A percentile compares a stretch with the other conserved stretches of the same genome.
Conservation (phyloP, 768 basidiomycete species). For the Mycena galopus region DNA sequence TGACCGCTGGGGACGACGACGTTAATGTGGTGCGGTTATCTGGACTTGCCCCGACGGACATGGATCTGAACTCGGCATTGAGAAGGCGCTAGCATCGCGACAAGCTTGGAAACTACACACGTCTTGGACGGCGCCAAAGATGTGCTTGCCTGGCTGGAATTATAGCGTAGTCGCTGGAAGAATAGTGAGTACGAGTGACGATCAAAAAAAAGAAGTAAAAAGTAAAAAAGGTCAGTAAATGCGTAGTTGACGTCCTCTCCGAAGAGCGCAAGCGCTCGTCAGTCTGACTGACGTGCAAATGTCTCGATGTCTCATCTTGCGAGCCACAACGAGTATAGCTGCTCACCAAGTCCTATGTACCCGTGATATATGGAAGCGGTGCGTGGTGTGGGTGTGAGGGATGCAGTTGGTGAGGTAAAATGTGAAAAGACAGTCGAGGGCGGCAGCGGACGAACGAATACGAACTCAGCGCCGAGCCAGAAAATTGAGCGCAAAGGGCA, state of each 20-base stretch:
- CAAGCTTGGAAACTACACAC: slow-evolving; percentile 11
- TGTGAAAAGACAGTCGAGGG: slow-evolving; percentile 30
- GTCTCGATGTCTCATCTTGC: slow-evolving; percentile 59
- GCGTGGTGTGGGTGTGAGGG: not conserved
- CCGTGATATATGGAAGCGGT: not conserved
- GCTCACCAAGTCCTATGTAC: slow-evolving; percentile 19
- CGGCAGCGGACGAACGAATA: not conserved
- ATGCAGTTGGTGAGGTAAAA: slow-evolving; percentile 1
- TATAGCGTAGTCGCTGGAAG: slow-evolving; percentile 3
- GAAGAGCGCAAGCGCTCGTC: slow-evolving; percentile 42
- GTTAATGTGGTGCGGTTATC: slow-evolving; percentile 48
- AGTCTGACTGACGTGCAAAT: slow-evolving; percentile 78
- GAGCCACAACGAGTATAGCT: not conserved
- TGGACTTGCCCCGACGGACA: slow-evolving; percentile 47
- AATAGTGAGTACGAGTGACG: not conserved
- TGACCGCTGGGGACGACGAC: slow-evolving; percentile 50
- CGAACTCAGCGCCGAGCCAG: not conserved
- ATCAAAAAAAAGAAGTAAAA: not conserved
- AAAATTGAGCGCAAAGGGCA: not conserved
- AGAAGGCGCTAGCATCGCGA: slow-evolving; percentile 18
- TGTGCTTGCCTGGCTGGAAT: not conserved
- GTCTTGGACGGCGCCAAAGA: slow-evolving; percentile 6
- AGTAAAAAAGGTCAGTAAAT: slow-evolving; percentile 57
- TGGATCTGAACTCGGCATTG: slow-evolving; percentile 33
- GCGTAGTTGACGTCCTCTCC: slow-evolving; percentile 57